These are phyloP conservation scores for Condylostoma magnum DNA, from an alignment of 169 alveolate genomes.

Conservation along the genomic window DNA sequence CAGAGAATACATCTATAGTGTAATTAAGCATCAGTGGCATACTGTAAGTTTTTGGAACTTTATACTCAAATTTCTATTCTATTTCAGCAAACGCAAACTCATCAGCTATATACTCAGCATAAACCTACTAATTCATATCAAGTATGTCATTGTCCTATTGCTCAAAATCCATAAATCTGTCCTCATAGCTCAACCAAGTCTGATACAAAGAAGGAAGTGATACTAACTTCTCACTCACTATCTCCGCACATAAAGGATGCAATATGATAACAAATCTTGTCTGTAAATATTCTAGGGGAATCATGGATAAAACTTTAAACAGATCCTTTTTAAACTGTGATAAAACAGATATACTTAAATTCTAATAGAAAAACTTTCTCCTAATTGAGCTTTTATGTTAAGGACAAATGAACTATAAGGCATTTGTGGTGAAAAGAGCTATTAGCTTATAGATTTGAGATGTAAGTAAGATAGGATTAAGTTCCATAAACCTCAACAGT, in stretches of 20 bases:
- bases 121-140: background rate
- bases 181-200: conserved; percentile 23
- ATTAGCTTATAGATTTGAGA: conserved; percentile 17
- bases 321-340: conserved; percentile 1
- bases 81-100: background rate
- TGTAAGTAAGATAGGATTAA: background rate
- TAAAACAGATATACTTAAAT: background rate
- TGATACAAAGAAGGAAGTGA: background rate
- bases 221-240: conserved; percentile 15
- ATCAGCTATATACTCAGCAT: background rate
- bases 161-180: background rate
- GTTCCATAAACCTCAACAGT: background rate
- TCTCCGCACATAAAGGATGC: conserved; percentile 8
- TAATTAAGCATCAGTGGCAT: background rate
- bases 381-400: background rate
- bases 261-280: background rate
- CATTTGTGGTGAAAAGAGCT: background rate
- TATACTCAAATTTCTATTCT: background rate
- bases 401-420: conserved; percentile 18
- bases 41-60: background rate
- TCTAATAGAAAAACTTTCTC: background rate
- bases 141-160: background rate
- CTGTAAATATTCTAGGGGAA: background rate
- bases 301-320: background rate
- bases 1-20: conserved; percentile 4